A percentile compares a stretch with the other conserved stretches of the same genome.
Conservation (phyloP, 2,329 filamentous ascomycete species). For the Fusarium tjaetaba region DNA sequence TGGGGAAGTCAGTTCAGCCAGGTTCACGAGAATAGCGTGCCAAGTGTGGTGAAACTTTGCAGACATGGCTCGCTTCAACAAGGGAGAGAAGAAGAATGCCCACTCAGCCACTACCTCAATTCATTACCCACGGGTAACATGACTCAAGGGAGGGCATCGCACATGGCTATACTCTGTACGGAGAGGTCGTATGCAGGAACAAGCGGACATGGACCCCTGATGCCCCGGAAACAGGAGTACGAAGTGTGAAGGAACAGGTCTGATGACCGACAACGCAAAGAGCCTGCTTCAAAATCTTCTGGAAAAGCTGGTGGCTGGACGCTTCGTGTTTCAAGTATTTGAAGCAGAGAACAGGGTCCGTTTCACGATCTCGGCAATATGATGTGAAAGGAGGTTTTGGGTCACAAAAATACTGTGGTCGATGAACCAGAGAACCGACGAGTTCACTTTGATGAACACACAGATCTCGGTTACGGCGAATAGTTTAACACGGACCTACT, state of each 20-base stretch:
- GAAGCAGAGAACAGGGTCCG: slow-evolving; percentile 29
- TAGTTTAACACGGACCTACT: slow-evolving; percentile 15
- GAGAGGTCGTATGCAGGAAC: slow-evolving; percentile 33
- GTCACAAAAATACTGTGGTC: neutral
- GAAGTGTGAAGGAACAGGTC: slow-evolving; percentile 18
- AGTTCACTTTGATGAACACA: neutral
- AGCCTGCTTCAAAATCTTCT: slow-evolving; percentile 40
- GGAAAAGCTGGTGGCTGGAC: slow-evolving; percentile 37
- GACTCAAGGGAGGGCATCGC: slow-evolving; percentile 34
- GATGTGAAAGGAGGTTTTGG: slow-evolving; percentile 16
- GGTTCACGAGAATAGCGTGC: slow-evolving; percentile 21
- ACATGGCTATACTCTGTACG: slow-evolving; percentile 9
- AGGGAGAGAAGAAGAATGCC: slow-evolving; percentile 3
- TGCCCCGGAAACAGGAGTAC: slow-evolving; percentile 34
- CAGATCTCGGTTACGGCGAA: slow-evolving; percentile 13
- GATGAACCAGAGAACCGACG: neutral
- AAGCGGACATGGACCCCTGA: slow-evolving; percentile 29
- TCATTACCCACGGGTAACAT: slow-evolving; percentile 18
- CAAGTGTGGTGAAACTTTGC: slow-evolving; percentile 29
- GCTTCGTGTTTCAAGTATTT: slow-evolving; percentile 40
- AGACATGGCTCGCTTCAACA: slow-evolving; percentile 25
- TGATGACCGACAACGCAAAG: slow-evolving; percentile 14
- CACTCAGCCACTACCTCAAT: slow-evolving; percentile 2
- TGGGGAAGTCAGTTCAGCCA: slow-evolving; percentile 2
- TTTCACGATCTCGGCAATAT: slow-evolving; percentile 34